Conservation (phyloP, 495 filamentous ascomycete genomes). For the Aspergillus steynii region DNA sequence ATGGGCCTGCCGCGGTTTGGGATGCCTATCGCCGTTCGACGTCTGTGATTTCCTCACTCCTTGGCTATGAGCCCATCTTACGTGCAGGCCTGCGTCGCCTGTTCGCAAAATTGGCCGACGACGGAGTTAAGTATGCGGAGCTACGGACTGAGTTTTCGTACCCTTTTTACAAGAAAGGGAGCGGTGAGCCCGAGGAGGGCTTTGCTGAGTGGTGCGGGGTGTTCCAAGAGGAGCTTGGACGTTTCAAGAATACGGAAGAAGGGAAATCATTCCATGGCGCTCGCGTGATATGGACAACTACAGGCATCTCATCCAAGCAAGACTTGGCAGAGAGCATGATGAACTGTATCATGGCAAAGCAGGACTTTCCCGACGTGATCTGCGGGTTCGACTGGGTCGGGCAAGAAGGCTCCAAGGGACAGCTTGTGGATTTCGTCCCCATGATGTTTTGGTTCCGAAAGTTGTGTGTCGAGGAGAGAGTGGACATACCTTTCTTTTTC, state of each 20-base stretch:
- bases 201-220: slow-evolving; percentile 66
- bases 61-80: slow-evolving; percentile 92
- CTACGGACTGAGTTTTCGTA: slow-evolving; percentile 60
- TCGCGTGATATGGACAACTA: slow-evolving; percentile 82
- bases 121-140: slow-evolving; percentile 83
- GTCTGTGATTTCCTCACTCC: slow-evolving; percentile 64
- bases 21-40: slow-evolving; percentile 72
- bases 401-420: slow-evolving; percentile 75
- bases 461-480: slow-evolving; percentile 70
- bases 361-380: slow-evolving; percentile 74
- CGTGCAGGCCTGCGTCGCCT: slow-evolving; percentile 69
- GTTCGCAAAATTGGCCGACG: slow-evolving; percentile 64
- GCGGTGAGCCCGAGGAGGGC: slow-evolving; percentile 59
- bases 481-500: slow-evolving; percentile 95
- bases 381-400: slow-evolving; percentile 88
- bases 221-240: slow-evolving; percentile 75
- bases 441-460: slow-evolving; percentile 92
- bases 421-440: slow-evolving; percentile 74
- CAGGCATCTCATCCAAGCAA: slow-evolving; percentile 62
- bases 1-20: slow-evolving; percentile 81
- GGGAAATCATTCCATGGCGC: slow-evolving; percentile 80
- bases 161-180: slow-evolving; percentile 59
- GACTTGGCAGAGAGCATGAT: slow-evolving; percentile 77
- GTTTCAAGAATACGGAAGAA: slow-evolving; percentile 68
- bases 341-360: slow-evolving; percentile 77